Conservation (phyloP, 2,329 filamentous ascomycete species). For the Hortaea sp. region DNA sequence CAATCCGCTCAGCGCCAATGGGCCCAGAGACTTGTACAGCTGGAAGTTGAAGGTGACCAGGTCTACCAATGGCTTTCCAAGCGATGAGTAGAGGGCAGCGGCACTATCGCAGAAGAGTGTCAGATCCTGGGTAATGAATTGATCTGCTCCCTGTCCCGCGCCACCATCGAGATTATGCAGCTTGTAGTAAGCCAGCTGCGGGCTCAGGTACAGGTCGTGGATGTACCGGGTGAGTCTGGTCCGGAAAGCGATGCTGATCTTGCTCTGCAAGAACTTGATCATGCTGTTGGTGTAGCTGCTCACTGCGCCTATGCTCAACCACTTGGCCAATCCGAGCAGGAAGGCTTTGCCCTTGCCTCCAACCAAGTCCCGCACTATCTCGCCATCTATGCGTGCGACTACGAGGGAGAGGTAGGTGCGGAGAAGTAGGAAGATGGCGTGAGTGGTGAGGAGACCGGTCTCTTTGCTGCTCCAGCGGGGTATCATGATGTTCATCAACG, state of each 20-base stretch:
- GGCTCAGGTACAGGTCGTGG: slow-evolving; percentile 90
- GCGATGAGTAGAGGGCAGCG: slow-evolving; percentile 84
- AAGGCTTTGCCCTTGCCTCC: slow-evolving; percentile 85
- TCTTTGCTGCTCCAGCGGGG: slow-evolving; percentile 94
- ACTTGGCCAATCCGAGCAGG: slow-evolving; percentile 81
- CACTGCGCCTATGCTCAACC: slow-evolving; percentile 86
- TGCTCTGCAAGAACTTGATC: slow-evolving; percentile 97
- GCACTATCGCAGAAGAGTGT: slow-evolving; percentile 91
- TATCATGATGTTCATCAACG: slow-evolving; percentile 94
- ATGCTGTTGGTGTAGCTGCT: slow-evolving; percentile 97
- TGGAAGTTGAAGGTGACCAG: slow-evolving; percentile 97
- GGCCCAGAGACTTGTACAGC: slow-evolving; percentile 81
- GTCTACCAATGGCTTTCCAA: slow-evolving; percentile 97
- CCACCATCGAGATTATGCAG: slow-evolving; percentile 86
- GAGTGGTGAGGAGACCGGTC: slow-evolving; percentile 77
- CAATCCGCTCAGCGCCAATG: slow-evolving; percentile 74
- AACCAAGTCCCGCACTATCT: slow-evolving; percentile 93
- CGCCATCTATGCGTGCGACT: slow-evolving; percentile 85
- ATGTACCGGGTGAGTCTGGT: slow-evolving; percentile 93
- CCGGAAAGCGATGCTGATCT: slow-evolving; percentile 95
- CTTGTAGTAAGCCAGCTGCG: slow-evolving; percentile 94
- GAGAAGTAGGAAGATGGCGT: slow-evolving; percentile 80
- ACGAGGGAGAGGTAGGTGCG: slow-evolving; percentile 90
- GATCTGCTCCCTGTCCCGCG: slow-evolving; percentile 82
- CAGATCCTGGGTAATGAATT: slow-evolving; percentile 95